These are phyloP conservation scores for Trichosporon sp. DNA, from an alignment of 1,284 basidiomycete species.

Conservation along the genomic window DNA sequence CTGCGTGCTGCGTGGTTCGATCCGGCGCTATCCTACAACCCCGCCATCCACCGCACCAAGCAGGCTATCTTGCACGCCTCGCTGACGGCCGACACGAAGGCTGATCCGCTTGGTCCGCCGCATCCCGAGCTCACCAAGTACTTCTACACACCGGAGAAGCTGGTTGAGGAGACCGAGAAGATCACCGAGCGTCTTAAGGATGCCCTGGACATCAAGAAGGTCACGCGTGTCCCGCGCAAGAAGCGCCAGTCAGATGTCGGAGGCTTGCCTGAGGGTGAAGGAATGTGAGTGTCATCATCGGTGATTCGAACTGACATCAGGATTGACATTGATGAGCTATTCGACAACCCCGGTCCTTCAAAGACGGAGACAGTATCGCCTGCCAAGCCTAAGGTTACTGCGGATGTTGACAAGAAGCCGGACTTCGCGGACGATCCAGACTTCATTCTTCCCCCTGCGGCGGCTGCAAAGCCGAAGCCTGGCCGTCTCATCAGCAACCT, in stretches of 20 bases:
- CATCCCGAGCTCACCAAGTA: constrained; percentile 82
- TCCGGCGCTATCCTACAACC: constrained; percentile 76
- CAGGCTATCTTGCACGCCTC: constrained; percentile 89
- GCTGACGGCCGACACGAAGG: constrained; percentile 70
- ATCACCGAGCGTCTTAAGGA: constrained; percentile 67
- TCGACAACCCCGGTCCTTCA: constrained; percentile 32
- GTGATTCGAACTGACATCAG: constrained; percentile 29
- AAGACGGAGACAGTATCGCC: constrained; percentile 21
- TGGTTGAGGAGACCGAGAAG: constrained; percentile 64
- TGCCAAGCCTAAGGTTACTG: constrained; percentile 59
- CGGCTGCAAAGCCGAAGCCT: constrained; percentile 35
- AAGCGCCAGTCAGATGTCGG: constrained; percentile 60
- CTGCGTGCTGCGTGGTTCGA: constrained; percentile 69
- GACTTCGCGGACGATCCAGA: constrained; percentile 56
- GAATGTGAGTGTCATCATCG: constrained; percentile 40
- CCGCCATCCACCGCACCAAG: constrained; percentile 84
- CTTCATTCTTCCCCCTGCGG: constrained; percentile 50
- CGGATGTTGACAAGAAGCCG: constrained; percentile 60
- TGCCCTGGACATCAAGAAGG: constrained; percentile 68
- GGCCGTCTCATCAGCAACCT: constrained; percentile 65
- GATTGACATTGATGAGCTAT: constrained; percentile 55
- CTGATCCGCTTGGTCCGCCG: constrained; percentile 75
- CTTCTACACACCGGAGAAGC: constrained; percentile 72
- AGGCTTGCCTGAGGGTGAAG: constrained; percentile 46
- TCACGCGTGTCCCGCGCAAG: constrained; percentile 47